Conservation (phyloP, 495 filamentous ascomycete genomes). For the Pyrenula aspistea region DNA sequence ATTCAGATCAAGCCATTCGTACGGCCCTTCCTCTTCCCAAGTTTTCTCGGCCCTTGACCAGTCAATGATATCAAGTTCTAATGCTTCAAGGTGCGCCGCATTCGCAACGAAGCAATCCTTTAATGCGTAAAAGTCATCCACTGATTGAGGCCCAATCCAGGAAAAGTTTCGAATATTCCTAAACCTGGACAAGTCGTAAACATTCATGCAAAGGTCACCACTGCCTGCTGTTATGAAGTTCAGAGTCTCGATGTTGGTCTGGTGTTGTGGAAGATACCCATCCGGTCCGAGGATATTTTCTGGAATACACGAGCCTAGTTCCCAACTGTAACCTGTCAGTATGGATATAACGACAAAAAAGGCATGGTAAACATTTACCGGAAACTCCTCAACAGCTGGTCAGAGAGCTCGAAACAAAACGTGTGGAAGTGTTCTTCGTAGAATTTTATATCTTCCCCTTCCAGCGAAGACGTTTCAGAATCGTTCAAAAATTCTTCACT, state of each 20-base stretch:
- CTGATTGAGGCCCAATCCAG: background rate
- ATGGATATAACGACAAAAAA: background rate
- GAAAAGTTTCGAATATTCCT: background rate
- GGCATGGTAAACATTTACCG: background rate
- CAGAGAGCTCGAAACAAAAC: background rate
- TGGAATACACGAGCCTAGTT: background rate
- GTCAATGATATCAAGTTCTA: background rate
- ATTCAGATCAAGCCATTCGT: background rate
- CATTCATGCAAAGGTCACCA: background rate
- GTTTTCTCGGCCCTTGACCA: background rate
- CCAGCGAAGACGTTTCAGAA: no score
- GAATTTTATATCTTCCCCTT: background rate
- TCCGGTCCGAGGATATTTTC: background rate
- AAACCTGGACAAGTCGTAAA: background rate
- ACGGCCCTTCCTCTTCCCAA: background rate
- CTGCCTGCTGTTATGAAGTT: background rate
- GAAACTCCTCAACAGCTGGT: background rate
- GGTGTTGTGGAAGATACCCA: background rate
- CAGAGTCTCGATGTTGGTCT: background rate
- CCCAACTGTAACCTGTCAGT: background rate
- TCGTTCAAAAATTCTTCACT: no score
- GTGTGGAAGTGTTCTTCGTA: background rate
- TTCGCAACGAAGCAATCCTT: background rate
- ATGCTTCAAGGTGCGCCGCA: background rate
- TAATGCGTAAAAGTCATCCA: background rate